These are phyloP conservation scores for Trametes cingulata DNA, from an alignment of 768 basidiomycete genomes.

Conservation along the genomic window DNA sequence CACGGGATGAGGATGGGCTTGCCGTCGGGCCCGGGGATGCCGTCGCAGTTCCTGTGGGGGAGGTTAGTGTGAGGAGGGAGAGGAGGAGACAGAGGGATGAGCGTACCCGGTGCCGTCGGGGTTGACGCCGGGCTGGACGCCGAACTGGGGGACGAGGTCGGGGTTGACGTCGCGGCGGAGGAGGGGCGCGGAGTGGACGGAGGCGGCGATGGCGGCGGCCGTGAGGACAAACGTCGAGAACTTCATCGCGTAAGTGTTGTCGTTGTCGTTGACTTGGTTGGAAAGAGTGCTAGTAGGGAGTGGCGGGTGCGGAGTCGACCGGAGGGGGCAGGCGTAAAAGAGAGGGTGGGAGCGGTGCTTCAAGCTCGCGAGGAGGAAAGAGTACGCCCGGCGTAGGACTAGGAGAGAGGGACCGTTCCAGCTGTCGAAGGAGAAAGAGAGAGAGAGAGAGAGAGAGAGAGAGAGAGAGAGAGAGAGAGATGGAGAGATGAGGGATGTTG, in stretches of 20 bases:
- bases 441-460: background rate
- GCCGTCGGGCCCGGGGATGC: slow-evolving; percentile 20
- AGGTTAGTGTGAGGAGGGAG: background rate
- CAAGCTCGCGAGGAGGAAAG: slow-evolving; percentile 17
- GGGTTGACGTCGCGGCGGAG: slow-evolving; percentile 49
- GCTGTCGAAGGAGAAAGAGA: slow-evolving; percentile 7
- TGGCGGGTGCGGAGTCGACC: slow-evolving; percentile 5
- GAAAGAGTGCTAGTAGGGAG: slow-evolving; percentile 7
- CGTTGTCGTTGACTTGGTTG: background rate
- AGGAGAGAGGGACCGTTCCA: slow-evolving; percentile 12
- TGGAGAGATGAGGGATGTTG: background rate
- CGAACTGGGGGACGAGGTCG: slow-evolving; percentile 35
- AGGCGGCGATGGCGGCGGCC: slow-evolving; percentile 35
- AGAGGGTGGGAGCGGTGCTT: slow-evolving; percentile 18
- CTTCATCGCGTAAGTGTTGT: no score
- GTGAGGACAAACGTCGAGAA: slow-evolving; percentile 35
- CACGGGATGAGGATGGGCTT: slow-evolving; percentile 38
- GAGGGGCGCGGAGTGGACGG: slow-evolving; percentile 44
- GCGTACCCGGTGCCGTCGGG: slow-evolving; percentile 34
- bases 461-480: background rate
- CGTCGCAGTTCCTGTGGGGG: slow-evolving; percentile 27
- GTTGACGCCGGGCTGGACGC: slow-evolving; percentile 33
- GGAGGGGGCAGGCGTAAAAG: slow-evolving; percentile 5
- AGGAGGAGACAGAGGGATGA: background rate
- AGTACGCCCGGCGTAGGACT: slow-evolving; percentile 23